Conservation (phyloP, 129 eudicot genomes). For the Lactuca sativa region DNA sequence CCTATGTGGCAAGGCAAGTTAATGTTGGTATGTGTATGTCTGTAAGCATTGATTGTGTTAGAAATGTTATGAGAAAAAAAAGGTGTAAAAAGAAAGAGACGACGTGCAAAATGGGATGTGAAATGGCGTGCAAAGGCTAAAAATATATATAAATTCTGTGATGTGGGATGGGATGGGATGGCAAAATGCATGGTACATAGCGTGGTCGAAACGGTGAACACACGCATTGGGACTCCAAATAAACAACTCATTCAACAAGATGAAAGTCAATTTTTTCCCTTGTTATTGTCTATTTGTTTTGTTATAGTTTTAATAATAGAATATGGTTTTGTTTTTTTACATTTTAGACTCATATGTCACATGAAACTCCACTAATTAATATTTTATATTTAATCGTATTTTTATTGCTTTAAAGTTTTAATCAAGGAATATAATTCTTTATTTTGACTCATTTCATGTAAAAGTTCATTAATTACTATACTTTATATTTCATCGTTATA, state of each 20-base stretch:
- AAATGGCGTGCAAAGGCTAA: constrained; percentile 29
- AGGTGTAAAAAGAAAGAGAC: constrained; percentile 44
- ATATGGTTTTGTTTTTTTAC: background rate
- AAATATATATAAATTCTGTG: constrained; percentile 31
- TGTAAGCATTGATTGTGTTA: constrained; percentile 37
- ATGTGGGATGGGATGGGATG: constrained; percentile 28
- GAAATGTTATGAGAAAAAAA: constrained; percentile 12
- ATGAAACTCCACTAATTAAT: background rate
- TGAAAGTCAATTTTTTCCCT: constrained; percentile 22
- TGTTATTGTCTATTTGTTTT: constrained; percentile 13
- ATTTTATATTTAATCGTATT: background rate
- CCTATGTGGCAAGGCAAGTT: constrained; percentile 37
- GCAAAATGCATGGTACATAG: constrained; percentile 51
- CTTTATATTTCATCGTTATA: background rate
- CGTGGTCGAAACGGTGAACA: constrained; percentile 99
- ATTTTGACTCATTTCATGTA: background rate
- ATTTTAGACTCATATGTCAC: background rate
- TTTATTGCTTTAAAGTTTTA: background rate
- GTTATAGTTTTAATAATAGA: background rate
- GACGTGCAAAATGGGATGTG: constrained; percentile 76
- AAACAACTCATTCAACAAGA: constrained; percentile 33
- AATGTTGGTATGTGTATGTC: constrained; percentile 29
- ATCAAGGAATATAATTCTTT: too few relatives aligned
- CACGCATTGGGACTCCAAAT: constrained; percentile 45
- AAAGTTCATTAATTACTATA: background rate